phyloP scores from a whole-genome alignment of 805 yeast species.

The Geotrichum ghanense region DNA sequence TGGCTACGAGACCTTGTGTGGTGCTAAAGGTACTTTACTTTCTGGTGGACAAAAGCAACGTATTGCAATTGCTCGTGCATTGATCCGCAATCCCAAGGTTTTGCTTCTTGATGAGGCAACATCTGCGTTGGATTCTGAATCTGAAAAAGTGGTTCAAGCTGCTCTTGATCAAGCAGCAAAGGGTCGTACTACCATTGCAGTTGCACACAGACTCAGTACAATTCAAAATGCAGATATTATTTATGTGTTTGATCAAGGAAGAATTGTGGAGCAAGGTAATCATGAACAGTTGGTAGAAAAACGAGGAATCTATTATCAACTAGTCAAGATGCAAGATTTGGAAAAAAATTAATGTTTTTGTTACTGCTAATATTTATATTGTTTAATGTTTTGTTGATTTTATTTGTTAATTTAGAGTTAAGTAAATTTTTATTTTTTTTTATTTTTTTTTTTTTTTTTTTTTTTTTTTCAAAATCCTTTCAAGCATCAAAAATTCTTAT shows the following conservation, averaged over 20 bases:
- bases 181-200: slow-evolving; percentile 70
- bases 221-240: slow-evolving; percentile 53
- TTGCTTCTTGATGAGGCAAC: slow-evolving; percentile 62
- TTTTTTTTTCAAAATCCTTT: no score
- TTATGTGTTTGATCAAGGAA: slow-evolving; percentile 49
- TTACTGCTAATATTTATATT: not conserved
- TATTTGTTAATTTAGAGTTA: not conserved
- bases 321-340: slow-evolving; percentile 29
- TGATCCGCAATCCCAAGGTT: slow-evolving; percentile 54
- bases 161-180: slow-evolving; percentile 58
- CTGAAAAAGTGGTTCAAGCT: slow-evolving; percentile 65
- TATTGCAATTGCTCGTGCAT: slow-evolving; percentile 64
- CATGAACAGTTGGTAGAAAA: slow-evolving; percentile 36
- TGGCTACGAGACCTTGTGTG: slow-evolving; percentile 47
- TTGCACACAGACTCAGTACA: slow-evolving; percentile 74
- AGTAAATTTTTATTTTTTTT: not conserved
- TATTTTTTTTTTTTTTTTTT: not conserved
- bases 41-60: slow-evolving; percentile 76
- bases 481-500: no score
- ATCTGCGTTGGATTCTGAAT: slow-evolving; percentile 53
- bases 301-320: slow-evolving; percentile 29
- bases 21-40: slow-evolving; percentile 44
- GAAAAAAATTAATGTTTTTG: slow-evolving; percentile 15
- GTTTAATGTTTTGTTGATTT: not conserved
- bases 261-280: slow-evolving; percentile 47